Evolutionary conservation across 352 stramenopile genomes (phyloP), one percentile per base, ranked within the genome.

Genomic region (Pythium dissimile): DNA sequence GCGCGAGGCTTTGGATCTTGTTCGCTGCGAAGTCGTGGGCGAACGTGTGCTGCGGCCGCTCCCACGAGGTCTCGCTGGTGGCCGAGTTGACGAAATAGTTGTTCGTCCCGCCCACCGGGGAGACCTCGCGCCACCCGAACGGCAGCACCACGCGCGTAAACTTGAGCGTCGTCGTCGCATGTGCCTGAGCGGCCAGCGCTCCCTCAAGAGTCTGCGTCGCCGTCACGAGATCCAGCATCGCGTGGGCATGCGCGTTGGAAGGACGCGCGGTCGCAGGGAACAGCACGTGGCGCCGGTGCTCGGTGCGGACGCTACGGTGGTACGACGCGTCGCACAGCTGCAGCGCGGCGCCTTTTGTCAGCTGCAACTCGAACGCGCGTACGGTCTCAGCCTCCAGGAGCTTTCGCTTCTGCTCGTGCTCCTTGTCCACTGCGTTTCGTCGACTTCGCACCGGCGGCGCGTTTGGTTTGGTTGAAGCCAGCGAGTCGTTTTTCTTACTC

Each of bases 1-100:
- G 71, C 31, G 58, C 72, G 6, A 89, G 37, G n/a, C 78, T 67
- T 67, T 94, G 84, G 9, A 94, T 73, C 43, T 66, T 71, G 21
- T 77, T 75, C 31, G 79, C 79, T 13, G 82, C 84, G 41, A 71
- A 77, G 34, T 90, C 78, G 28, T 91, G 72, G 2, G 83, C 69
- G 26, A 92, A 92, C 1, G 65, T 65, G 53, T 92, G 92, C 57
- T 71, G 63, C 5, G 84, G 82, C 2, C 68, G 66, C 12, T 81
- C 71, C 81, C 82, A 89, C 13, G 67, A 75, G 8, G 75, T 80
- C 34, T 73, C 64, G 1, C 57, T 51, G 0, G 78, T 87, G 13
- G 26, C 12, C 2, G 51, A 32, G 49, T 90, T 73, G 64, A 78
- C 76, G 44, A 78, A 92, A 41, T 83, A 92, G 1, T 58, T 10